Evolutionary conservation across 1,139 yeast species (phyloP), one percentile per base, ranked within the genome.

Genomic region (Kurtzmaniella quercitrusa): DNA sequence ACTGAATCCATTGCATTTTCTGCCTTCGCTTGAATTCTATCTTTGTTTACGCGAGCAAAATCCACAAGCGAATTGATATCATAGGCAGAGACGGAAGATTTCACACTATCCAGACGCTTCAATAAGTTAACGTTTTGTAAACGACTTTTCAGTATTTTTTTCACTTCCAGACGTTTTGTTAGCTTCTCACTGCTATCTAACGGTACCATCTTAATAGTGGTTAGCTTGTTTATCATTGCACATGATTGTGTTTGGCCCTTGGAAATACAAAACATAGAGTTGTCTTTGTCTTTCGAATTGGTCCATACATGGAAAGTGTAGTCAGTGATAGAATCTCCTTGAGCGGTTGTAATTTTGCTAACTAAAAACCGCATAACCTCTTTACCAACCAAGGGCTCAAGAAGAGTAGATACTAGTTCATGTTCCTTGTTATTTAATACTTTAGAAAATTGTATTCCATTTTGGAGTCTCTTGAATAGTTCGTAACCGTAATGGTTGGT

Each of bases 301-400:
- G 12, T 31, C 18, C 16, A 31, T 6, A 31, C 14, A 15, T 31
- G 16, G 18, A 14, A 31, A 14, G 36, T 5, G 14, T 31, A 31
- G 11, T 31, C 36, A 12, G 12, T 31, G 14, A 31, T 31, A 5
- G 36, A 5, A 12, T 31, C 18, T 9, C 18, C 18, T 12, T 15
- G 4, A 31, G 16, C 18, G 5, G 36, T 36, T 5, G 19, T 7
- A 19, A 36, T 19, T n/a, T 36, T 36, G 4, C 29, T 37, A 40
- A 37, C 17, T 43, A 39, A 36, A 37, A 43, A 19, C 31, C 39
- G 21, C 41, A 46, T 12, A 16, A 14, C 15, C 14, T 21, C 3
- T 12, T 36, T 36, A 18, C 38, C 25, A 9, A 18, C 16, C 27
- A 36, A 19, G 14, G 36, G 36, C 14, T 31, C 36, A 14, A 31